Conservation (phyloP, 164 flowering plant species). For the Malania oleifera region DNA sequence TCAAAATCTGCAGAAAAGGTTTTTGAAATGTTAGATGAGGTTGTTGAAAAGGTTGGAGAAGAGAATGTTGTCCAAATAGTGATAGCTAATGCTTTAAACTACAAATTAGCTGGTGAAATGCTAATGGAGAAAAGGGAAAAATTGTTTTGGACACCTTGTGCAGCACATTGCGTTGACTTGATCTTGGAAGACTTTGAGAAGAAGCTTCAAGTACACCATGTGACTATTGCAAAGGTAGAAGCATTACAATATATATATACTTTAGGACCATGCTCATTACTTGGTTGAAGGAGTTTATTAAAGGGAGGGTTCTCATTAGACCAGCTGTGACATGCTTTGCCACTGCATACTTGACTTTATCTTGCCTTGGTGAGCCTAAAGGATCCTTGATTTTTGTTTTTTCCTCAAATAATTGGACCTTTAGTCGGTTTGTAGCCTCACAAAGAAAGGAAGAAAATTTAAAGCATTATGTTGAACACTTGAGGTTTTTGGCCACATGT, state of each 20-base stretch:
- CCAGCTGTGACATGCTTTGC: not conserved
- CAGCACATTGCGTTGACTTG: no score
- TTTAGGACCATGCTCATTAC: not conserved
- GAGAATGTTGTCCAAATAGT: no score
- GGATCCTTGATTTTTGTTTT: not conserved
- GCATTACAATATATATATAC: not conserved
- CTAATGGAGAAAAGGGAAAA: no score
- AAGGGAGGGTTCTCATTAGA: not conserved
- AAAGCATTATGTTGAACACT: not conserved
- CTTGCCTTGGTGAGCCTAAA: not conserved
- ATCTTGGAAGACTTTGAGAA: no score
- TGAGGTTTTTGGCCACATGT: not conserved
- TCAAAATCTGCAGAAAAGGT: not conserved
- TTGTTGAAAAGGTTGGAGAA: no score
- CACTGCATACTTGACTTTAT: no score
- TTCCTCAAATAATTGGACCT: not conserved
- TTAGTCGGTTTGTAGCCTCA: not conserved
- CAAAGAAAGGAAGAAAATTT: not conserved
- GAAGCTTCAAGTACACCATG: not conserved
- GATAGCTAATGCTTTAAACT: no score
- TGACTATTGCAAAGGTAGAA: not conserved
- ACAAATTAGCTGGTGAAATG: no score
- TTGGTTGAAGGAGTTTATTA: not conserved
- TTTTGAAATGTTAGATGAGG: not conserved
- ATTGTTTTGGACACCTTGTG: no score